Evolutionary conservation across 257 asterid species (phyloP).

Genomic region (Plectranthus barbatus): DNA sequence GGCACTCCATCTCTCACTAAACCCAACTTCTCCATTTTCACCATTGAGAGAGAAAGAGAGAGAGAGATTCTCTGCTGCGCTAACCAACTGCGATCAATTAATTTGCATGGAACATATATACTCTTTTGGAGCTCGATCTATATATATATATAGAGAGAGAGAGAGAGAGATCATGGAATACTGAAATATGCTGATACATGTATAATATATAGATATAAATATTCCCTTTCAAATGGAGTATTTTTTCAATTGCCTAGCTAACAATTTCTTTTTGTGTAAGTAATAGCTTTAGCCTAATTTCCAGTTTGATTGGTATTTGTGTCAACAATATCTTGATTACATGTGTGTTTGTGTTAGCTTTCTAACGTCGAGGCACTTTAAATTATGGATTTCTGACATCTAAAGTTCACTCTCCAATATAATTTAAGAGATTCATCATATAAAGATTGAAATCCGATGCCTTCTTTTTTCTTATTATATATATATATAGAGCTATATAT

Average conservation of each 20-base stretch:
- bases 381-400: constrained; percentile 31
- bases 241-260: neutral
- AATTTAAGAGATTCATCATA: constrained; percentile 1
- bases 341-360: neutral
- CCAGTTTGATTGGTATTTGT: neutral
- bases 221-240: neutral
- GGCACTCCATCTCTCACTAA: constrained; percentile 52
- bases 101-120: constrained; percentile 22
- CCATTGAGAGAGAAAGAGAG: neutral
- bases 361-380: constrained; percentile 1
- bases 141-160: constrained; percentile 7
- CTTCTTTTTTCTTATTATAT: constrained; percentile 11
- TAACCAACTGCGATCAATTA: neutral
- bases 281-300: neutral
- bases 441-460: constrained; percentile 26
- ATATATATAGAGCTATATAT: neutral
- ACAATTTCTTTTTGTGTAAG: constrained; percentile 3
- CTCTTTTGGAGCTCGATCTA: constrained; percentile 2
- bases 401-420: constrained; percentile 18
- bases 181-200: neutral
- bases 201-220: too few relatives aligned
- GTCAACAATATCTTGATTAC: neutral
- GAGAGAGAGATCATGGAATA: neutral
- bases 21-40: constrained; percentile 30
- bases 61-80: neutral